These are phyloP conservation scores for Arxiozyma telluris DNA, from an alignment of 1,139 yeast species.

Conservation along the genomic window DNA sequence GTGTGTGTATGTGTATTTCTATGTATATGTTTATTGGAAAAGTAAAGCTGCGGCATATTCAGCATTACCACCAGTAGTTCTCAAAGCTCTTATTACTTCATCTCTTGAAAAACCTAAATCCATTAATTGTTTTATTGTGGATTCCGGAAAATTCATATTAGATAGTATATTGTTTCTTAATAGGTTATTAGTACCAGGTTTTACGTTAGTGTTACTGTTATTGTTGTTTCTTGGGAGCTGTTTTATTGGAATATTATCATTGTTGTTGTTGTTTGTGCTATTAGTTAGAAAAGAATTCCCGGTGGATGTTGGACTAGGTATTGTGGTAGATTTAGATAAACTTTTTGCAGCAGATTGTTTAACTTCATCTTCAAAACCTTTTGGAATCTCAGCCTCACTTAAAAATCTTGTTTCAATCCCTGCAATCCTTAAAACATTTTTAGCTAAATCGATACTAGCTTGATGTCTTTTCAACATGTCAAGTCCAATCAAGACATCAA, in stretches of 20 bases:
- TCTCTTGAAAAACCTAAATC: constrained; percentile 61
- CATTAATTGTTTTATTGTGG: constrained; percentile 45
- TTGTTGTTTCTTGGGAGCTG: constrained; percentile 6
- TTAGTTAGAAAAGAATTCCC: neutral
- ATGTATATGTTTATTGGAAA: neutral
- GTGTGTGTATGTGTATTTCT: neutral
- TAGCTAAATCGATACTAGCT: constrained; percentile 66
- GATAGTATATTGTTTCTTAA: neutral
- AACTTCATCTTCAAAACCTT: constrained; percentile 14
- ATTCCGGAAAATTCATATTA: constrained; percentile 32
- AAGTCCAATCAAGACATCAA: constrained; percentile 48
- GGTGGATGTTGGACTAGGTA: neutral
- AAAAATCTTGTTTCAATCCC: constrained; percentile 62
- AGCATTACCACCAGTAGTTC: constrained; percentile 61
- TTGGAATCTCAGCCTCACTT: constrained; percentile 63
- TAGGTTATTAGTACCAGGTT: neutral
- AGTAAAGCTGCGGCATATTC: constrained; percentile 69
- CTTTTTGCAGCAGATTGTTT: neutral
- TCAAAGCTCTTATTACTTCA: constrained; percentile 59
- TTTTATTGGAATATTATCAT: neutral
- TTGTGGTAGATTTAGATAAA: neutral
- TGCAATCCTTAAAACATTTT: constrained; percentile 64
- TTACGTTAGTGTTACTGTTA: neutral
- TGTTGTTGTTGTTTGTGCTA: neutral
- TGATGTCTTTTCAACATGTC: constrained; percentile 79